phyloP scores from a whole-genome alignment of 1,139 yeast genomes.

The Yamadazyma songkhlaensis region DNA sequence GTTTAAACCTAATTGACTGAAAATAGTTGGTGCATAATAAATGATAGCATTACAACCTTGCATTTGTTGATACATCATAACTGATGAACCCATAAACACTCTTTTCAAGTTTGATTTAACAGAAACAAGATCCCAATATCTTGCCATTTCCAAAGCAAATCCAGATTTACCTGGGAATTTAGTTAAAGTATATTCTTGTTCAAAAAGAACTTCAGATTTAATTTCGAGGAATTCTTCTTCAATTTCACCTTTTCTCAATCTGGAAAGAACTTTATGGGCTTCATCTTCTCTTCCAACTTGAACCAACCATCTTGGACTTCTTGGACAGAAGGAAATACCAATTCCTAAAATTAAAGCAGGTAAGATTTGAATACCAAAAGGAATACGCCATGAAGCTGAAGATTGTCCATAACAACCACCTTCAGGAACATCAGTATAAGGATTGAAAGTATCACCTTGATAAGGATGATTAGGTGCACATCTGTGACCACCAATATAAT shows the following conservation, averaged over 20 bases:
- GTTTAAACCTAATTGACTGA: conserved; percentile 16
- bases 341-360: conserved; percentile 19
- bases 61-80: conserved; percentile 68
- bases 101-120: conserved; percentile 27
- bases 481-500: conserved; percentile 19
- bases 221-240: conserved; percentile 20
- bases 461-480: conserved; percentile 13
- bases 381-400: conserved; percentile 36
- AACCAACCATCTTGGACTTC: conserved; percentile 23
- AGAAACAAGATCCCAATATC: conserved; percentile 15
- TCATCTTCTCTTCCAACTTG: conserved; percentile 17
- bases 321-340: conserved; percentile 19
- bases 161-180: conserved; percentile 14
- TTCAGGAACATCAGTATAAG: conserved; percentile 14
- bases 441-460: conserved; percentile 14
- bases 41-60: conserved; percentile 59
- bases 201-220: conserved; percentile 19
- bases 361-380: conserved; percentile 23
- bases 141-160: conserved; percentile 11
- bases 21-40: conserved; percentile 51
- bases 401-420: conserved; percentile 28
- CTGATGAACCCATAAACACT: conserved; percentile 57
- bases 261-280: conserved; percentile 21
- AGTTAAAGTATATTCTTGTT: conserved; percentile 14
- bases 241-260: conserved; percentile 14